Conservation (phyloP, 352 stramenopile genomes). For the Ophiocytium majus region DNA sequence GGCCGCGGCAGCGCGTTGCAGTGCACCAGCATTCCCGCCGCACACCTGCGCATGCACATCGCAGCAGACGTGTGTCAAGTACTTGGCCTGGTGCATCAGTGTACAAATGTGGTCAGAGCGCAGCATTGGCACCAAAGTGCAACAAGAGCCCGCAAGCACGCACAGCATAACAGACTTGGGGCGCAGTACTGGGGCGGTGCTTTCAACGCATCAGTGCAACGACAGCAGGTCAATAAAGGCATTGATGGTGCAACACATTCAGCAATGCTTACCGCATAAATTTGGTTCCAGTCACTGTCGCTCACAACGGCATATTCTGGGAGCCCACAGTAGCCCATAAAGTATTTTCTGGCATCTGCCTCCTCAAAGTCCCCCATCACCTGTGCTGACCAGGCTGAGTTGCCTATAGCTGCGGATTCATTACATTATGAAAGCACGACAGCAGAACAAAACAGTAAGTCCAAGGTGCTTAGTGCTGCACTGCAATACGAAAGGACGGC, state of each 20-base stretch:
- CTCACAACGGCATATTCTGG: not conserved
- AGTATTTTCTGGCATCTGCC: not conserved
- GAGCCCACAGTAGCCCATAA: not conserved
- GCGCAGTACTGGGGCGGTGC: no score
- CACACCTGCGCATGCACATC: not conserved
- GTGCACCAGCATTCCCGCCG: conserved; percentile 8
- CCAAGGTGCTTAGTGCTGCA: no score
- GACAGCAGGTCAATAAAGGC: no score
- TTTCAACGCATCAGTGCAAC: no score
- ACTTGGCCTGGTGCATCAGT: no score
- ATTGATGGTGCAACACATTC: no score
- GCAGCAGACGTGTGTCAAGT: not conserved
- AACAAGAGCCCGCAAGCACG: no score
- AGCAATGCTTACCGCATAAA: not conserved
- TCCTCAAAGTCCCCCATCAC: conserved; percentile 9
- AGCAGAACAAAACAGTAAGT: no score
- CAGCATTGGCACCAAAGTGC: no score
- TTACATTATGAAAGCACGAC: not conserved
- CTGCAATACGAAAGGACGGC: no score
- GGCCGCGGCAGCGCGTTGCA: not conserved
- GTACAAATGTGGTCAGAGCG: no score
- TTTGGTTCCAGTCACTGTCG: not conserved
- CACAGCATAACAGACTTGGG: no score
- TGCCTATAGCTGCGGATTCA: not conserved
- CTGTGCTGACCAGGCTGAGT: not conserved